A percentile compares a stretch with the other conserved stretches of the same genome.
phyloP scores from a whole-genome alignment of 352 stramenopile species.

The Phytophthora pistaciae region DNA sequence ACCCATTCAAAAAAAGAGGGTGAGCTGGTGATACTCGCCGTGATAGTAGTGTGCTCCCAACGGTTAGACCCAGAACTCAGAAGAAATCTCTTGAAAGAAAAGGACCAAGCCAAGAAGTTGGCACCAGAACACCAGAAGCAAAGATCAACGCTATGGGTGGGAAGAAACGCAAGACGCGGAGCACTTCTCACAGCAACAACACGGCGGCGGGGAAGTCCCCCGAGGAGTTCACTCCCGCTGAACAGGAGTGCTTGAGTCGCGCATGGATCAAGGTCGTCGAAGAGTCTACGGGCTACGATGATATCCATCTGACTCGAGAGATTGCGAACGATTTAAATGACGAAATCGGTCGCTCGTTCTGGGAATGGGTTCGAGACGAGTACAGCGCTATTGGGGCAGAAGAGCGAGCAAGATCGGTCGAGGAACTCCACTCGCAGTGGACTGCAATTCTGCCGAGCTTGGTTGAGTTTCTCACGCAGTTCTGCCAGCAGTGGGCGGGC shows the following conservation, averaged over 20 bases:
- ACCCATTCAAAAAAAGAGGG: too few relatives aligned
- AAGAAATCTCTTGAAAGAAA: background rate
- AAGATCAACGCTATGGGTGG: background rate
- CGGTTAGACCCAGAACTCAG: background rate
- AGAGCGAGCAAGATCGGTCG: background rate
- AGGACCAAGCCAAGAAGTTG: background rate
- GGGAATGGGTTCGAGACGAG: background rate
- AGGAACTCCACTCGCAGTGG: background rate
- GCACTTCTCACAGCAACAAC: background rate
- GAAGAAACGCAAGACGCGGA: background rate
- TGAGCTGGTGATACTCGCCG: too few relatives aligned
- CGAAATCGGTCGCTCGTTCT: background rate
- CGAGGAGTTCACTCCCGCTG: background rate
- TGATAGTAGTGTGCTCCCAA: too few relatives aligned
- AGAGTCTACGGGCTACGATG: background rate
- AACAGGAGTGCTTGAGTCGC: background rate
- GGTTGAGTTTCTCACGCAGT: background rate
- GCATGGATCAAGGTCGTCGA: background rate
- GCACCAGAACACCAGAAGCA: background rate
- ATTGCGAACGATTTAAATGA: background rate
- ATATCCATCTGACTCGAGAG: background rate
- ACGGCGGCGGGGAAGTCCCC: background rate
- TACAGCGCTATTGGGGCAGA: background rate
- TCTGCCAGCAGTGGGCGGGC: background rate
- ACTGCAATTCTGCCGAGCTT: background rate